Evolutionary conservation across 345 rosid species (phyloP).

Genomic region (Garcia nutans): DNA sequence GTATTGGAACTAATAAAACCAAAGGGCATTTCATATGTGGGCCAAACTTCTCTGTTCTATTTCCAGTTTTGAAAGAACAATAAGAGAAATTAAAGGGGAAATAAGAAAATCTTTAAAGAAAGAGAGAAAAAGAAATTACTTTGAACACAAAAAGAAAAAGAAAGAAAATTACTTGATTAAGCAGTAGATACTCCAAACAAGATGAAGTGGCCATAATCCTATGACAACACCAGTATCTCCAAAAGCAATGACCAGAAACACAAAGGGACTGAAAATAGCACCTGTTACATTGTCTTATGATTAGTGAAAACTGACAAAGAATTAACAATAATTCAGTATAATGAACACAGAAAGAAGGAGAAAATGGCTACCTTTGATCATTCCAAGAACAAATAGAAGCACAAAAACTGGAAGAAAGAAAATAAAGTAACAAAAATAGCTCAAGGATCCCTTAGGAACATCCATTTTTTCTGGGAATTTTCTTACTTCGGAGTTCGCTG

Average conservation of each 20-base stretch:
- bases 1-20: slow-evolving; percentile 19
- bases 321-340: neutral
- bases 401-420: slow-evolving; percentile 17
- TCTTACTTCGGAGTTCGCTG: neutral
- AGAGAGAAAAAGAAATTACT: neutral
- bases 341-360: neutral
- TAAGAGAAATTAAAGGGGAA: neutral
- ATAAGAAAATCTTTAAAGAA: neutral
- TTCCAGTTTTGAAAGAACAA: neutral
- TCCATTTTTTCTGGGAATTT: neutral
- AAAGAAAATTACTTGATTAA: slow-evolving; percentile 15
- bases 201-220: slow-evolving; percentile 27
- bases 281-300: slow-evolving; percentile 10
- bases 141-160: neutral
- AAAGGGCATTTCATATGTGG: slow-evolving; percentile 18
- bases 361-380: slow-evolving; percentile 15
- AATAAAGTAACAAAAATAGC: slow-evolving; percentile 10
- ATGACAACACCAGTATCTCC: slow-evolving; percentile 25
- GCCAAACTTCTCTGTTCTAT: slow-evolving; percentile 22
- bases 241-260: slow-evolving; percentile 21
- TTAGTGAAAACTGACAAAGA: neutral
- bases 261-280: slow-evolving; percentile 20
- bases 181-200: slow-evolving; percentile 23
- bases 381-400: slow-evolving; percentile 13
- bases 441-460: slow-evolving; percentile 18